Percentiles rank a stretch among this genome's conserved stretches.
Conservation (phyloP, 495 filamentous ascomycete genomes). For the Penicillium longicatenatum region DNA sequence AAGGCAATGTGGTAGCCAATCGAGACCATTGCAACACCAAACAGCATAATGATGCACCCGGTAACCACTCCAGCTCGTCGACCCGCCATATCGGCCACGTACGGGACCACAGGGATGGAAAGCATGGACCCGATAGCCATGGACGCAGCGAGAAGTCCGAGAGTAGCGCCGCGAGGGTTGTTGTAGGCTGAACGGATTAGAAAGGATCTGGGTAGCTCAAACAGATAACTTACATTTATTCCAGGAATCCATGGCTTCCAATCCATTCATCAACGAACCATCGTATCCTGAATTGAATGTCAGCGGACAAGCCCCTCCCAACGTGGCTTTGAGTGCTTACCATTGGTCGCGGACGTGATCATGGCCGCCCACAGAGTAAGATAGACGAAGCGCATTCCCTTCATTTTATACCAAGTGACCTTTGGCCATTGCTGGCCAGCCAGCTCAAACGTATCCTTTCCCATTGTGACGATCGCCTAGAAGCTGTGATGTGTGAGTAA, state of each 20-base stretch:
- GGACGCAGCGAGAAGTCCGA: constrained; percentile 67
- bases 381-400: constrained; percentile 41
- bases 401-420: constrained; percentile 42
- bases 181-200: constrained; percentile 31
- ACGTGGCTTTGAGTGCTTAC: background rate
- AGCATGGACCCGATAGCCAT: constrained; percentile 67
- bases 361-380: constrained; percentile 39
- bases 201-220: too few species aligned
- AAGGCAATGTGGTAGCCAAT: constrained; percentile 51
- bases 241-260: constrained; percentile 40
- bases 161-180: constrained; percentile 51
- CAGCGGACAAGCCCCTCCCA: background rate
- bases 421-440: constrained; percentile 41
- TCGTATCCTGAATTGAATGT: constrained; percentile 56
- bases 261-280: constrained; percentile 52
- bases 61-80: constrained; percentile 62
- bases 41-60: constrained; percentile 67
- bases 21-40: constrained; percentile 65
- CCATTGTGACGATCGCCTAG: constrained; percentile 22
- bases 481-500: background rate
- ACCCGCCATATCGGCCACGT: constrained; percentile 62
- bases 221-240: constrained; percentile 20
- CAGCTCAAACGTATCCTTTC: constrained; percentile 44
- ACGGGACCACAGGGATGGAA: constrained; percentile 65
- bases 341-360: constrained; percentile 35